A percentile compares a stretch with the other conserved stretches of the same genome.
Conservation (phyloP, 768 basidiomycete species). For the Crepidotus variabilis region DNA sequence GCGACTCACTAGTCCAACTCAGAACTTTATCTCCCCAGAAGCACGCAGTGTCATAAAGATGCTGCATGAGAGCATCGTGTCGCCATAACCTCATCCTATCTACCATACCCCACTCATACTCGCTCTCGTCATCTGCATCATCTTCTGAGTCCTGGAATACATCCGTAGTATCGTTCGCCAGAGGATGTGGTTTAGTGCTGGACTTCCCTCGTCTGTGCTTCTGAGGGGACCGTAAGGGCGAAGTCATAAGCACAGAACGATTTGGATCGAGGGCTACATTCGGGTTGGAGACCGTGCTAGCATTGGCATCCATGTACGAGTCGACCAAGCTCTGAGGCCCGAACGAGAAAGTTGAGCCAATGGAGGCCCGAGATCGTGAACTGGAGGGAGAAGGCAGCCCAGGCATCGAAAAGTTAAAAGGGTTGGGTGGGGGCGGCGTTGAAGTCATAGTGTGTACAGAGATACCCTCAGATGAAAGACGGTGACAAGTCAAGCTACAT, state of each 20-base stretch:
- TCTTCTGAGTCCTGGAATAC: slow-evolving; percentile 70
- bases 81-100: slow-evolving; percentile 97
- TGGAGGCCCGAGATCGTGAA: slow-evolving; percentile 62
- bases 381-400: slow-evolving; percentile 50
- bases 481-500: too few species aligned
- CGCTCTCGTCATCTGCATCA: slow-evolving; percentile 53
- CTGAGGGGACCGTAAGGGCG: slow-evolving; percentile 66
- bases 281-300: slow-evolving; percentile 53
- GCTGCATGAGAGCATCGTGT: slow-evolving; percentile 98
- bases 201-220: slow-evolving; percentile 52
- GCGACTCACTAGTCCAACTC: slow-evolving; percentile 85
- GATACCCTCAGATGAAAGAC: too few species aligned
- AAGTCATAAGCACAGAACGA: slow-evolving; percentile 70
- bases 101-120: slow-evolving; percentile 79
- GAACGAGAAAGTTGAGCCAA: slow-evolving; percentile 81
- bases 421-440: slow-evolving; percentile 47
- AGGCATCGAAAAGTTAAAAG: slow-evolving; percentile 45
- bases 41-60: slow-evolving; percentile 93
- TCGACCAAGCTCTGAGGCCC: slow-evolving; percentile 74
- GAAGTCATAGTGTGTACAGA: slow-evolving; percentile 25
- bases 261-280: slow-evolving; percentile 75
- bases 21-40: slow-evolving; percentile 99
- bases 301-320: slow-evolving; percentile 63
- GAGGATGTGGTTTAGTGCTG: slow-evolving; percentile 57
- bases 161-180: slow-evolving; percentile 75